phyloP scores from a whole-genome alignment of 1,139 yeast species.

The Nakaseomyces delphensis region DNA sequence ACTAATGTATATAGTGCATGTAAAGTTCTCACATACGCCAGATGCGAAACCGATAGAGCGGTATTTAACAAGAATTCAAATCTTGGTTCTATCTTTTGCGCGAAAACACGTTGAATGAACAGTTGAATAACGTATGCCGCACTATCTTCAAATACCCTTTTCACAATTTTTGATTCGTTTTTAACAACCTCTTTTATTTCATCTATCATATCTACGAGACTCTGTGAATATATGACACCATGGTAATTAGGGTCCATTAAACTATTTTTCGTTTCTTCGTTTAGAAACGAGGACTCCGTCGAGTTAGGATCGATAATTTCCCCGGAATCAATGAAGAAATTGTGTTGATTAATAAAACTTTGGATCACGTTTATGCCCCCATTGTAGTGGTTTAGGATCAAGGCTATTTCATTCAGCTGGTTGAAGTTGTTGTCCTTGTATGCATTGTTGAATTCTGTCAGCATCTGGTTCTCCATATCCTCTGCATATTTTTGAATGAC shows the following conservation, averaged over 20 bases:
- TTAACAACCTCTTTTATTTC: conserved; percentile 44
- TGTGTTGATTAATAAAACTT: conserved; percentile 74
- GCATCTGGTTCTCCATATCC: conserved; percentile 57
- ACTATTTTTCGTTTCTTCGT: conserved; percentile 38
- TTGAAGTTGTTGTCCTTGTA: conserved; percentile 44
- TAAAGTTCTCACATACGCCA: conserved; percentile 72
- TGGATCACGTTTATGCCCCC: conserved; percentile 80
- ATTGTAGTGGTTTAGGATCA: conserved; percentile 69
- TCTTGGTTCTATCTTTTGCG: conserved; percentile 63
- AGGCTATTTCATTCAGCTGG: conserved; percentile 73
- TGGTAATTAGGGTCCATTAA: conserved; percentile 40
- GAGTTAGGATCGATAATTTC: conserved; percentile 33
- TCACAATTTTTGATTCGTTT: conserved; percentile 65
- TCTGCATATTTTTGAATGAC: conserved; percentile 67
- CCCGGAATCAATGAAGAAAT: conserved; percentile 48
- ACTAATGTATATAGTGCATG: conserved; percentile 56
- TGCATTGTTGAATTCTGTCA: conserved; percentile 51
- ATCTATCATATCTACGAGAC: conserved; percentile 35
- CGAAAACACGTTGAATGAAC: conserved; percentile 69
- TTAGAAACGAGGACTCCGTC: conserved; percentile 27
- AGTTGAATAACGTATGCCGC: conserved; percentile 57
- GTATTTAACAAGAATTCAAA: conserved; percentile 54
- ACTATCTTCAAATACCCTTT: conserved; percentile 62
- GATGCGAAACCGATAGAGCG: conserved; percentile 54
- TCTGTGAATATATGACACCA: conserved; percentile 34